Evolutionary conservation across 345 rosid species (phyloP).

Genomic region (Populus alba): DNA sequence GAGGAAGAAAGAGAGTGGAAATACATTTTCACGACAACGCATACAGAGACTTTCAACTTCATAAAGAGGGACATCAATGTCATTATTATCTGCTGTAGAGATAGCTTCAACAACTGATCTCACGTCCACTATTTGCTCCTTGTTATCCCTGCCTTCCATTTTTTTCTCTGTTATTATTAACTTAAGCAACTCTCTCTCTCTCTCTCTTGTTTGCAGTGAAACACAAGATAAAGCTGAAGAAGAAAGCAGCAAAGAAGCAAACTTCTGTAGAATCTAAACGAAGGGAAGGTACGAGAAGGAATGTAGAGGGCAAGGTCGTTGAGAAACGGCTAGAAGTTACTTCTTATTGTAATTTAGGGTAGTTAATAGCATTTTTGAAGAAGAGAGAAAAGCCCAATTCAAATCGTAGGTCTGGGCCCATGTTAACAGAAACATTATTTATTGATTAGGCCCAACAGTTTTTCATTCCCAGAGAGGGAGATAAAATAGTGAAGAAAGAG

Average conservation of each 20-base stretch:
- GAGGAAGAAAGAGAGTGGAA: not conserved
- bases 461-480: no score
- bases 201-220: not conserved
- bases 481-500: no score
- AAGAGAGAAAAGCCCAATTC: no score
- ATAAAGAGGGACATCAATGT: constrained; percentile 63
- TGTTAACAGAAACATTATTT: no score
- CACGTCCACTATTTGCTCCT: constrained; percentile 28
- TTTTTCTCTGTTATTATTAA: not conserved
- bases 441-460: no score
- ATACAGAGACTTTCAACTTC: constrained; percentile 90
- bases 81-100: constrained; percentile 33
- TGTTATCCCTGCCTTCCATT: not conserved
- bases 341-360: not conserved
- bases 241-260: not conserved
- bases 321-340: constrained; percentile 7
- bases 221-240: not conserved
- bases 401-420: no score
- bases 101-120: constrained; percentile 83
- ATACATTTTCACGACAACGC: constrained; percentile 84
- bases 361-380: no score
- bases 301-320: not conserved
- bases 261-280: not conserved
- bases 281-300: no score
- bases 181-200: no score